Evolutionary conservation across 768 basidiomycete genomes (phyloP).

Genomic region (Leucocoprinus leucothites): DNA sequence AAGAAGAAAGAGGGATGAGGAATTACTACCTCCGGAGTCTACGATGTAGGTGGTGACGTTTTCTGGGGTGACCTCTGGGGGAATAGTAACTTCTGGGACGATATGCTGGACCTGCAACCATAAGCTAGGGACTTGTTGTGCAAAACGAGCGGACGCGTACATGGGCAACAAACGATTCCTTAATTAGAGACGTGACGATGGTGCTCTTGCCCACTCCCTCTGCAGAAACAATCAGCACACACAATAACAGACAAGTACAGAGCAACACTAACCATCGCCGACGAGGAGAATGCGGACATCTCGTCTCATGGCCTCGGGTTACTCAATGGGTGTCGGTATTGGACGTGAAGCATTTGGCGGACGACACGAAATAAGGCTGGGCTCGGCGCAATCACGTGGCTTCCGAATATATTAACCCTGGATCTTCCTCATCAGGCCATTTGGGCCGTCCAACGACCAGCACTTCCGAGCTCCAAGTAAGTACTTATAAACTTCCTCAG

Average conservation of each 20-base stretch:
- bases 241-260: not conserved
- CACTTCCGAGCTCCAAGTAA: no score
- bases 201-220: conserved; percentile 98
- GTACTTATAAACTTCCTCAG: no score
- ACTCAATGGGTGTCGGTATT: not conserved
- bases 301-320: conserved; percentile 59
- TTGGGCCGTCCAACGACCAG: not conserved
- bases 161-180: conserved; percentile 89
- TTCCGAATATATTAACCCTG: not conserved
- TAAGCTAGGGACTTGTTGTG: conserved; percentile 1
- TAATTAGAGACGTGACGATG: conserved; percentile 95
- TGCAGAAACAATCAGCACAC: conserved; percentile 29
- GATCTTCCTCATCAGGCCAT: not conserved
- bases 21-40: conserved; percentile 84
- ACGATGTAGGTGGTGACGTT: conserved; percentile 98
- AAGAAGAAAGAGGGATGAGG: not conserved
- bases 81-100: conserved; percentile 96
- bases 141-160: conserved; percentile 36
- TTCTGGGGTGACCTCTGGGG: conserved; percentile 95
- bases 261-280: conserved; percentile 71
- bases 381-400: not conserved
- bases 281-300: conserved; percentile 94
- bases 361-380: conserved; percentile 1
- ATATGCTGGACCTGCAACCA: conserved; percentile 80
- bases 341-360: not conserved